Conservation (phyloP, 1,139 yeast species). For the Diutina rugosa region DNA sequence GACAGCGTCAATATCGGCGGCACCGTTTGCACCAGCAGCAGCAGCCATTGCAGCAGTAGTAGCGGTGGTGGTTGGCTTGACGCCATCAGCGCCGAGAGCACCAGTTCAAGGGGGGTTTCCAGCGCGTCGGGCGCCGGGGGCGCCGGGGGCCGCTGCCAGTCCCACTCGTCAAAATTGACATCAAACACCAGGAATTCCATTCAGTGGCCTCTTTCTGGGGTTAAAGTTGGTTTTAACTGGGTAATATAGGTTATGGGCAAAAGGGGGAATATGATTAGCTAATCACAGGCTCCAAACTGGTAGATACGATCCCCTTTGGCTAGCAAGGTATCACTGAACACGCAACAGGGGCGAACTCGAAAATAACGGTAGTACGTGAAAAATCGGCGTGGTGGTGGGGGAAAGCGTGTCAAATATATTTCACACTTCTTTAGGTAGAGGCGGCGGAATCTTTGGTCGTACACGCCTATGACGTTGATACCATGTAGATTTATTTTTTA, state of each 20-base stretch:
- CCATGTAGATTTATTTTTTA: background rate
- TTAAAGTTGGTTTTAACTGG: background rate
- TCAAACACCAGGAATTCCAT: slow-evolving; percentile 2
- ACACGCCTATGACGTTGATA: background rate
- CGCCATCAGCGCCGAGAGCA: background rate
- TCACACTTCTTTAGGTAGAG: background rate
- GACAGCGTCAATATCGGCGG: background rate
- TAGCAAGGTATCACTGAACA: background rate
- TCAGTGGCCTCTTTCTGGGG: background rate
- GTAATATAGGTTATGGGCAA: background rate
- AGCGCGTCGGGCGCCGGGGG: background rate
- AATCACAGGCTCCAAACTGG: background rate
- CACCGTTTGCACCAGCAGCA: background rate
- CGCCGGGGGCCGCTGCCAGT: background rate
- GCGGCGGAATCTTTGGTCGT: background rate
- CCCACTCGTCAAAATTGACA: slow-evolving; percentile 1
- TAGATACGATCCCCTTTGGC: background rate
- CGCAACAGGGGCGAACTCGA: background rate
- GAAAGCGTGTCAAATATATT: background rate
- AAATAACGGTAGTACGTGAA: background rate
- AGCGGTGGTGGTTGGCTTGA: background rate
- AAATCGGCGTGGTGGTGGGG: background rate
- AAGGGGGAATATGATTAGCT: background rate
- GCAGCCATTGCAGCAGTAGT: background rate
- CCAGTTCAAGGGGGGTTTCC: background rate